A percentile compares a stretch with the other conserved stretches of the same genome.
These are phyloP conservation scores for Penicillium ucsense DNA, from an alignment of 495 filamentous ascomycete species.

Conservation along the genomic window DNA sequence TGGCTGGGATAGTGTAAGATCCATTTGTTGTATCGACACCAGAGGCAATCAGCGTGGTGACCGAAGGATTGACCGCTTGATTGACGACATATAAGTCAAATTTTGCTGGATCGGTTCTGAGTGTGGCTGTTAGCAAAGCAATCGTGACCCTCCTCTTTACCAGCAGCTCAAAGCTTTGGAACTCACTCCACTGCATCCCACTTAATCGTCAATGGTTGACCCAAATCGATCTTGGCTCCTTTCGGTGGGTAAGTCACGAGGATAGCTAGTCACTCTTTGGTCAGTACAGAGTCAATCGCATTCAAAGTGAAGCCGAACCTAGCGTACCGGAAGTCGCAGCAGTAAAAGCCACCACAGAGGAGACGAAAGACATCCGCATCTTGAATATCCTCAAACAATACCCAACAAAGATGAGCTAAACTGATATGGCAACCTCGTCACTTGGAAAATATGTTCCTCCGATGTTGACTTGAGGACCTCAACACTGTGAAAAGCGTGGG, in stretches of 20 bases:
- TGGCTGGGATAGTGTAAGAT: conserved; percentile 21
- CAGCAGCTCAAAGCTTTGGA: background rate
- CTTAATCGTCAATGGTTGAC: conserved; percentile 18
- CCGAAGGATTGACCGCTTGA: conserved; percentile 22
- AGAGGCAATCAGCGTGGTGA: conserved; percentile 30
- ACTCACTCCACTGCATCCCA: conserved; percentile 23
- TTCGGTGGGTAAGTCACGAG: conserved; percentile 16
- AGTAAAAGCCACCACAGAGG: conserved; percentile 10
- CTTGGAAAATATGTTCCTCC: background rate
- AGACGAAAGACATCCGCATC: conserved; percentile 12
- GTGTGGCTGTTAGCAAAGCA: background rate
- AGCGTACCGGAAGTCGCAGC: conserved; percentile 13
- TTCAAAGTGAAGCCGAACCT: too few species aligned
- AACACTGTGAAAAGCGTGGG: background rate
- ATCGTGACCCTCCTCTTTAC: background rate
- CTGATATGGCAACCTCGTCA: background rate
- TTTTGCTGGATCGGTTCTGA: conserved; percentile 24
- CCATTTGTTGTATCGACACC: conserved; percentile 19
- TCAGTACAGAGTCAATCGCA: too few species aligned
- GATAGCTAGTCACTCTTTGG: conserved; percentile 8
- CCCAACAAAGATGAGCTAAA: background rate
- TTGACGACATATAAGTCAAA: conserved; percentile 30
- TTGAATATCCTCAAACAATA: background rate
- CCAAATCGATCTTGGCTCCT: conserved; percentile 14
- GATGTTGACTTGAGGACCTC: background rate